Evolutionary conservation across 352 stramenopile genomes (phyloP), one percentile per base, ranked within the genome.

Genomic region (Globisporangium mamillatum): DNA sequence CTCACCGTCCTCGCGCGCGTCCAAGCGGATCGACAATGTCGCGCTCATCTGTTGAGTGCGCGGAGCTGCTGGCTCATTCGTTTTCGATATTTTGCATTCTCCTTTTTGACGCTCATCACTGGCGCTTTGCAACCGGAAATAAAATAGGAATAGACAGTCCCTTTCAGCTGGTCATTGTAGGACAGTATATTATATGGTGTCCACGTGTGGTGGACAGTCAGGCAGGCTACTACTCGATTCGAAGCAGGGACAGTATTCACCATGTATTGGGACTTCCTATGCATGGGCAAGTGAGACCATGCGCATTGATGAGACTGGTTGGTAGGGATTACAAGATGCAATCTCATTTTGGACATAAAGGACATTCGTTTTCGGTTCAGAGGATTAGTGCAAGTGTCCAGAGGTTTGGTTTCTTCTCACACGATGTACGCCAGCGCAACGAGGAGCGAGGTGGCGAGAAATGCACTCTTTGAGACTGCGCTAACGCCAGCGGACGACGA

Each of bases 11-110:
- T 34, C 53, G 36, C 34, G 57, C 7, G 58, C 55, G 18, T 63
- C 67, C n/a, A 74, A 75, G 46, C 69, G 72, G n/a, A 70, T 74
- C 63, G 78, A 79, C 62, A 73, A 80, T 25, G 69, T 82, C 60
- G 75, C 80, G 65, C 70, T 81, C 36, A 84, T 82, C 56, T 84
- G 76, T 62, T 86, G 67, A 81, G 46, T 44, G 36, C 36, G 36
- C 22, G 60, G 41, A 48, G 41, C 16, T 14, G 4, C 12, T 24
- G 9, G 27, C 27, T 50, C 16, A 20, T 20, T 22, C 16, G 22
- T 6, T 56, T 24, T 63, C 38, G 27, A 6, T 32, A 14, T 59
- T 48, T 66, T 48, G 48, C 46, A 16, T 65, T 25, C 29, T 25
- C 20, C 36, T 60, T 14, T 27, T 60, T 50, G 44, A 8, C 5